A percentile compares a stretch with the other conserved stretches of the same genome.
phyloP scores from a whole-genome alignment of 2,329 filamentous ascomycete species.

The Colletotrichum chlorophyti region DNA sequence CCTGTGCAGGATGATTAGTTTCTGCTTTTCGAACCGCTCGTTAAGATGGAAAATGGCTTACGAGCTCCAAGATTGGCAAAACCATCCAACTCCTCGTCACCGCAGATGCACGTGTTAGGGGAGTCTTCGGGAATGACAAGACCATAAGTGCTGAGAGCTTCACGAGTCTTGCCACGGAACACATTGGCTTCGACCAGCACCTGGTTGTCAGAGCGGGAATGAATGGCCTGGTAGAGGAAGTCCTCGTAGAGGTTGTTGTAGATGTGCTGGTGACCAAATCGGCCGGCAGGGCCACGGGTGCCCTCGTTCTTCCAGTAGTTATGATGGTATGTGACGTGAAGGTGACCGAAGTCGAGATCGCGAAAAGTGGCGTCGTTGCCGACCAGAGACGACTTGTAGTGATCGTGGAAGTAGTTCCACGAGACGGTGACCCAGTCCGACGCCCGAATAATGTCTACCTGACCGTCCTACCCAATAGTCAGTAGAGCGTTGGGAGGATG shows the following conservation, averaged over 20 bases:
- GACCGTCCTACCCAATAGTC: conserved; percentile 43
- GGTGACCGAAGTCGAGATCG: conserved; percentile 48
- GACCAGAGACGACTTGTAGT: conserved; percentile 52
- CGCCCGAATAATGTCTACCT: conserved; percentile 51
- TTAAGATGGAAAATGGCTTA: too few relatives aligned
- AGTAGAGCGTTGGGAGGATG: background rate
- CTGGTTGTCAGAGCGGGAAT: conserved; percentile 56
- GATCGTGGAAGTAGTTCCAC: conserved; percentile 56
- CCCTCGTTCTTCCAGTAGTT: conserved; percentile 54
- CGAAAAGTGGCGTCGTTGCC: conserved; percentile 48
- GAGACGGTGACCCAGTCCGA: conserved; percentile 54
- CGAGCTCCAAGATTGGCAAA: conserved; percentile 60
- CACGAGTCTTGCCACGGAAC: conserved; percentile 52
- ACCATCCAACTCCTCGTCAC: conserved; percentile 60
- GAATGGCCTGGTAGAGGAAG: conserved; percentile 54
- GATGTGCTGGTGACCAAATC: conserved; percentile 56
- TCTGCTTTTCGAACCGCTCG: too few relatives aligned
- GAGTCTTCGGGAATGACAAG: conserved; percentile 61
- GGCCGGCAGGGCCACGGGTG: conserved; percentile 54
- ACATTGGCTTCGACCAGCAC: conserved; percentile 56
- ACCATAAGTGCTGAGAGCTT: conserved; percentile 60
- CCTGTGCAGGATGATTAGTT: too few relatives aligned
- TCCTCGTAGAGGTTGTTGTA: conserved; percentile 58
- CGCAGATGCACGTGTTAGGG: conserved; percentile 59
- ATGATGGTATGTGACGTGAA: conserved; percentile 57